phyloP scores from a whole-genome alignment of 2,329 filamentous ascomycete genomes.

The Beauveria pseudobassiana region DNA sequence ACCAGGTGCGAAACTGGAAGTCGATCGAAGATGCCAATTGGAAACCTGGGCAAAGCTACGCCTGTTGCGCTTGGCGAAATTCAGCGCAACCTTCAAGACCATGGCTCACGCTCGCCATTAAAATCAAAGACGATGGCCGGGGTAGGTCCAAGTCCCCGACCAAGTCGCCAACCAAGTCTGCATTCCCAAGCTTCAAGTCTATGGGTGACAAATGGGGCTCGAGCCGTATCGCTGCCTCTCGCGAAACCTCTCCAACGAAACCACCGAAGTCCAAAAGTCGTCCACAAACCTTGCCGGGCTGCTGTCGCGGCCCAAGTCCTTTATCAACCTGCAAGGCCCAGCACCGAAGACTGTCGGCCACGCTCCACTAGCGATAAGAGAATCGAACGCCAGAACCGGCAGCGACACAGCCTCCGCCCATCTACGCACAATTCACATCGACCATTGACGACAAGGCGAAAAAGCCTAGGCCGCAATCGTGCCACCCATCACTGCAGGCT shows the following conservation, averaged over 20 bases:
- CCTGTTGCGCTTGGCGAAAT: conserved; percentile 46
- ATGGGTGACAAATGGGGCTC: conserved; percentile 29
- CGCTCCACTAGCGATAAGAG: conserved; percentile 59
- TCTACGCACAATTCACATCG: conserved; percentile 65
- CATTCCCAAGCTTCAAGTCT: conserved; percentile 35
- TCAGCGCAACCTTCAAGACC: conserved; percentile 45
- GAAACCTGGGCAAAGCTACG: neutral
- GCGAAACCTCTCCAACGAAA: conserved; percentile 40
- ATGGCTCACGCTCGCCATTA: conserved; percentile 30
- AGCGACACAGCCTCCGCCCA: conserved; percentile 49
- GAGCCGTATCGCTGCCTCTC: conserved; percentile 34
- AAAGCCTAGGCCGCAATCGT: conserved; percentile 7
- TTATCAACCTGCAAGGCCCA: conserved; percentile 55
- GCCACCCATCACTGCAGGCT: conserved; percentile 2
- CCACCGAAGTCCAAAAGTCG: conserved; percentile 78
- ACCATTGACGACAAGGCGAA: conserved; percentile 27
- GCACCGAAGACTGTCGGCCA: conserved; percentile 44
- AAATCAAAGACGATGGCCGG: conserved; percentile 29
- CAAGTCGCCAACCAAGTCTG: conserved; percentile 38
- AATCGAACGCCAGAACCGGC: conserved; percentile 56
- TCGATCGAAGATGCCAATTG: conserved; percentile 3
- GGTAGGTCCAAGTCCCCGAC: conserved; percentile 35
- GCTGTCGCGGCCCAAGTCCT: conserved; percentile 66
- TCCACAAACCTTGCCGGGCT: conserved; percentile 73
- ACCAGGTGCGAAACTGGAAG: neutral